A percentile compares a stretch with the other conserved stretches of the same genome.
phyloP scores from a whole-genome alignment of 176 grass and related monocot species.

The Bolboschoenus planiculmis region DNA sequence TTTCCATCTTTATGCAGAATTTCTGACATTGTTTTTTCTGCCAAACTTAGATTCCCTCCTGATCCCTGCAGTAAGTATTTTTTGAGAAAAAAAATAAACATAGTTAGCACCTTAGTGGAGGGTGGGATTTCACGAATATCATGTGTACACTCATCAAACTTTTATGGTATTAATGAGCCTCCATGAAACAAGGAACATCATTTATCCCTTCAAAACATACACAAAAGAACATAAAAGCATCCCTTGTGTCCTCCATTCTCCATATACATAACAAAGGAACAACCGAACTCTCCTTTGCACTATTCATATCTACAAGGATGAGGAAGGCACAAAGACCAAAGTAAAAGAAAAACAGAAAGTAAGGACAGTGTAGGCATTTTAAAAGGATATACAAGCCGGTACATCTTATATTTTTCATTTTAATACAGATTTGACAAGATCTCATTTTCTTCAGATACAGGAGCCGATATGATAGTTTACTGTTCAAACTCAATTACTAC shows the following conservation, averaged over 20 bases:
- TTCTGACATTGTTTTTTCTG: background rate
- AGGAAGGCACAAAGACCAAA: background rate
- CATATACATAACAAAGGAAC: background rate
- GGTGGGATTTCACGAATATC: background rate
- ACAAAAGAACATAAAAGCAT: background rate
- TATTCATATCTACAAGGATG: background rate
- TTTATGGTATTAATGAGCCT: background rate
- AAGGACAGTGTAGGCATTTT: background rate
- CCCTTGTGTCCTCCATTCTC: background rate
- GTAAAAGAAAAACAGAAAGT: background rate
- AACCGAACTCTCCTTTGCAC: background rate
- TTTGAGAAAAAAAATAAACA: background rate
- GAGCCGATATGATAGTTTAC: background rate
- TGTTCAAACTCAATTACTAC: background rate
- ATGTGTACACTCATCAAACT: background rate
- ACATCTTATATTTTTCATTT: background rate
- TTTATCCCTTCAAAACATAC: background rate
- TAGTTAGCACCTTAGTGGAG: background rate
- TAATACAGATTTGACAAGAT: background rate
- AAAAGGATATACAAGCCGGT: background rate
- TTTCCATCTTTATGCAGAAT: background rate
- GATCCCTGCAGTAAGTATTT: background rate
- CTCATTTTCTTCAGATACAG: background rate
- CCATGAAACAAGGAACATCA: background rate
- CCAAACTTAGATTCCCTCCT: constrained; percentile 6